Evolutionary conservation across 2,329 filamentous ascomycete genomes (phyloP), one percentile per base, ranked within the genome.

Genomic region (Claviceps fusiformis): DNA sequence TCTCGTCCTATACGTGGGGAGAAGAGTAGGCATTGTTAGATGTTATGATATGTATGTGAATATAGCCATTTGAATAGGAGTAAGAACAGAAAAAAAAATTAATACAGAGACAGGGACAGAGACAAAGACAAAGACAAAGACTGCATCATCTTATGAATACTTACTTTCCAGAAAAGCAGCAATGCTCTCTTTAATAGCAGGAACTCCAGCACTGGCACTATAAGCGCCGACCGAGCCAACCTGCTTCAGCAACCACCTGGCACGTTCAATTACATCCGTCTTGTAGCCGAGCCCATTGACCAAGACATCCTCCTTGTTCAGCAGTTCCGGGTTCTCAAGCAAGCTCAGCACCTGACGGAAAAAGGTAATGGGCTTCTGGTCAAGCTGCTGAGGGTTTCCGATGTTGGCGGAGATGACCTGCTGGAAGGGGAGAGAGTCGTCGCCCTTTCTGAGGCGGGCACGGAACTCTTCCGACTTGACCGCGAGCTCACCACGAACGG

Each of bases 331-430:
- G 75, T 97, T 91, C 77, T 98, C 93, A 57, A 97, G 73, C 59
- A 98, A 71, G 73, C 89, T 95, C 65, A 93, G 80, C 33, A 98
- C 93, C 75, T 98, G 92, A 63, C 93, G 85, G 82, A 98, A 96
- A 79, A 96, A 98, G 62, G 93, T 98, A 65, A 98, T 92, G 65
- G 93, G 93, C 78, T 97, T 95, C 79, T 98, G 93, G 74, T 96
- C 93, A 59, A 98, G 83, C 74, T 98, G 93, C 73, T 98, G 93
- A 4, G 93, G 93, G 76, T 98, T 98, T 67, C 93, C 93, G 67
- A 98, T 98, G 75, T 98, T 98, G 73, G 93, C 93, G 59, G 88
- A 91, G 74, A 98, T 92, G 71, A 98, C 85, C 57, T 89, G 80
- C 64, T 88, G 78, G 71, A 98, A 98, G 51, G 93, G 92, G 52